These are phyloP conservation scores for Kuraishia hungarica DNA, from an alignment of 805 yeast species.

Conservation along the genomic window DNA sequence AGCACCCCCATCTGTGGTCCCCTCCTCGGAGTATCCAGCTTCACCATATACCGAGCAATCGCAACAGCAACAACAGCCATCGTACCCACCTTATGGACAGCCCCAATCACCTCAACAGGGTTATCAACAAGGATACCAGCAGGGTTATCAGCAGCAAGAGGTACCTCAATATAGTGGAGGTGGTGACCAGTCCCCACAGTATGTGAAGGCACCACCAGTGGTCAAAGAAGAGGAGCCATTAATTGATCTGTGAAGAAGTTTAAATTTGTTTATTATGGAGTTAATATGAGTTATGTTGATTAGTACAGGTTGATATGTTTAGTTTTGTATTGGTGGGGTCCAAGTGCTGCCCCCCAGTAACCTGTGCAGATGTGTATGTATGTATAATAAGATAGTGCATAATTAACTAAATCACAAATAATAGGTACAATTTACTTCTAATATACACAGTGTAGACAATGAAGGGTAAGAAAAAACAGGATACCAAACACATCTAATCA, in stretches of 20 bases:
- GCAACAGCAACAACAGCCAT: not conserved
- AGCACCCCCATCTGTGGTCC: too few species aligned
- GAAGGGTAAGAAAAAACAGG: not conserved
- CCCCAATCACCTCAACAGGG: slow-evolving; percentile 14
- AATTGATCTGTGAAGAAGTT: not conserved
- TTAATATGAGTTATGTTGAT: too few species aligned
- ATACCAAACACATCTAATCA: too few species aligned
- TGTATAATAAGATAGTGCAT: not conserved
- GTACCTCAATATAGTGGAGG: not conserved
- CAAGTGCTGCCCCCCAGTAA: too few species aligned
- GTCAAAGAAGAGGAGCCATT: not conserved
- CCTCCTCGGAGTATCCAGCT: not conserved
- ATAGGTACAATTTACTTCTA: not conserved
- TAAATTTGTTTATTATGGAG: not conserved
- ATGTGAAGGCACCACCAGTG: not conserved
- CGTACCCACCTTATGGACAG: not conserved
- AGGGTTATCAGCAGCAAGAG: not conserved
- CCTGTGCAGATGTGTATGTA: not conserved
- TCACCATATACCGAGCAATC: not conserved
- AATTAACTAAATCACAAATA: too few species aligned
- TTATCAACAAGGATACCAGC: slow-evolving; percentile 2
- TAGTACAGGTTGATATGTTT: too few species aligned
- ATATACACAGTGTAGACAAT: not conserved
- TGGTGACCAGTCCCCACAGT: slow-evolving; percentile 3
- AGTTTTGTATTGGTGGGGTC: too few species aligned